Conservation (phyloP, 257 asterid genomes). For the Solanum bulbocastanum region DNA sequence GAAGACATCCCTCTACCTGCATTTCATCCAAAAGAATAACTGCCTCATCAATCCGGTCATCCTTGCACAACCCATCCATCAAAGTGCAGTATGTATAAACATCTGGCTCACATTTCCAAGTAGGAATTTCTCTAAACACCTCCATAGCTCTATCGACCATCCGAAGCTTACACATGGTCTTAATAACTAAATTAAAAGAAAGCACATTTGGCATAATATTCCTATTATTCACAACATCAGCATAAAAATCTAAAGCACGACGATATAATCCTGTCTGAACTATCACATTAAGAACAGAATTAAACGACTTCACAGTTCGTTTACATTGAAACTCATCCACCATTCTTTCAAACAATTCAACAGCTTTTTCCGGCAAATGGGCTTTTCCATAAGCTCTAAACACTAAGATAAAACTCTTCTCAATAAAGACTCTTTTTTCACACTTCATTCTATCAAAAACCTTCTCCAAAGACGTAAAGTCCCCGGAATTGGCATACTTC, state of each 20-base stretch:
- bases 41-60: constrained; percentile 70
- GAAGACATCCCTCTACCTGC: constrained; percentile 81
- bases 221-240: constrained; percentile 26
- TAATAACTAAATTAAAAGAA: constrained; percentile 71
- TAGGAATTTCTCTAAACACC: constrained; percentile 61
- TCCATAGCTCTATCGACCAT: constrained; percentile 49
- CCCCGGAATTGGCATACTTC: constrained; percentile 47
- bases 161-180: constrained; percentile 59
- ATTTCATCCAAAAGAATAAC: constrained; percentile 88
- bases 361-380: constrained; percentile 46
- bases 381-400: constrained; percentile 80
- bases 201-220: constrained; percentile 47
- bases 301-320: constrained; percentile 70
- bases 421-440: constrained; percentile 54
- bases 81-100: constrained; percentile 74
- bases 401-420: constrained; percentile 54
- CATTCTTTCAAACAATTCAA: constrained; percentile 58
- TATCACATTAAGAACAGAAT: constrained; percentile 74
- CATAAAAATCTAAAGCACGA: constrained; percentile 58
- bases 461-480: constrained; percentile 60
- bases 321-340: constrained; percentile 62
- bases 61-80: constrained; percentile 97
- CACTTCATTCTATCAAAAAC: constrained; percentile 57
- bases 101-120: constrained; percentile 47
- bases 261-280: constrained; percentile 46